Conservation (phyloP, 495 filamentous ascomycete genomes). For the Endocarpon pusillum region DNA sequence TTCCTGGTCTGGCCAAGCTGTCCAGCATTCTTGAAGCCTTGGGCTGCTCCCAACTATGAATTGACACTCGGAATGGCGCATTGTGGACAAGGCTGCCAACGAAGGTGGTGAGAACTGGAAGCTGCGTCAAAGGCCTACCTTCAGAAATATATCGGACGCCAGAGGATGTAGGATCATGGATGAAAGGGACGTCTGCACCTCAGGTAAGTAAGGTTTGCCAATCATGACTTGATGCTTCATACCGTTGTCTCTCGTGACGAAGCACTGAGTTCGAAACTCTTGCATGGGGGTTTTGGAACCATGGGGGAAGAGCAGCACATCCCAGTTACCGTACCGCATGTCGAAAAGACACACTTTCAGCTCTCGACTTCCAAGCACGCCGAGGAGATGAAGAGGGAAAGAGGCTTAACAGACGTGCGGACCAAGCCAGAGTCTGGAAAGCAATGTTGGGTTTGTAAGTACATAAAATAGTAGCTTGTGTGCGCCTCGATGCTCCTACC, state of each 20-base stretch:
- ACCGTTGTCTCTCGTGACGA: conserved; percentile 51
- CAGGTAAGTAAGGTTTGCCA: conserved; percentile 3
- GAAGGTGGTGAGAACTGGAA: conserved; percentile 64
- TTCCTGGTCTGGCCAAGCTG: conserved; percentile 40
- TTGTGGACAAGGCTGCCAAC: conserved; percentile 46
- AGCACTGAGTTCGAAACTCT: conserved; percentile 76
- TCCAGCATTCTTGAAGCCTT: conserved; percentile 42
- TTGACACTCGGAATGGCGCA: conserved; percentile 53
- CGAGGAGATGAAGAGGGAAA: no score
- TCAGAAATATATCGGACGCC: conserved; percentile 3
- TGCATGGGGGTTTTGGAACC: conserved; percentile 50
- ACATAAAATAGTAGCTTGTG: no score
- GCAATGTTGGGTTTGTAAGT: no score
- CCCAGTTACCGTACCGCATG: conserved; percentile 85
- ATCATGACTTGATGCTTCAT: conserved; percentile 8
- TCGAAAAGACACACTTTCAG: no score
- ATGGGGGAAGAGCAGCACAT: conserved; percentile 63
- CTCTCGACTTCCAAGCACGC: no score
- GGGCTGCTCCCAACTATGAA: conserved; percentile 67
- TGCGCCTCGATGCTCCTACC: no score
- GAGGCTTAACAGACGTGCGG: no score
- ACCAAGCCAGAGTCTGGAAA: no score
- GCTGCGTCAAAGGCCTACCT: no score
- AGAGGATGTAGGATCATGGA: conserved; percentile 2
- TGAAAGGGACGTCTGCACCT: conserved; percentile 8